Base-by-base conservation (phyloP, 148 eudicot genomes). In the Chenopodium formosanum region DNA sequence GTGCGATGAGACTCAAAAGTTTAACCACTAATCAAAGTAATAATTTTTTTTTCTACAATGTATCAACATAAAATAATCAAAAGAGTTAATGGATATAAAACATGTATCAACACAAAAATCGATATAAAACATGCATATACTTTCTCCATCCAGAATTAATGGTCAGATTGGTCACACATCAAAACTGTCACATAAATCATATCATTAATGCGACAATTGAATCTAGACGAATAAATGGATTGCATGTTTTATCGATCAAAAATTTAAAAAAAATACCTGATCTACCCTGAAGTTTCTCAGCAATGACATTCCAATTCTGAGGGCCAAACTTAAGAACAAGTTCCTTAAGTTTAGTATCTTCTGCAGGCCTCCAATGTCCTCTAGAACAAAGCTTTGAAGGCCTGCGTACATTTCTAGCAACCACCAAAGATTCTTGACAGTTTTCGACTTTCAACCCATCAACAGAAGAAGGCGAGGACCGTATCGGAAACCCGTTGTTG, bases 291-390 rank as follows among this genome's bases (percentile, higher is more conserved):
- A 90, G 91, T 34, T 88, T 88, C 9, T 89, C 86, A 46, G 96
- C 93, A 81, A 92, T 92, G 78, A 92, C 79, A 83, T 91, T 92
- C 94, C 96, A 92, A 70, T 92, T 92, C 23, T 91, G 96, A 76
- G 94, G 96, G 58, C 96, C 96, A 81, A 79, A 88, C 27, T 85
- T 87, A 22, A 85, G 50, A 48, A 92, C 94, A 58, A 92, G 91
- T 2, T 91, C 87, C 82, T 84, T 91, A n/a, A 92, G 94, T 83
- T 85, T 87, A 12, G 88, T 86, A 75, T 92, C 96, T 84, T 92
- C 96, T 78, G 88, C 89, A 7, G 94, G 91, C 75, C 91, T 88
- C 94, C 94, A 92, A 87, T 92, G 92, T 8, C 94, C 93, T 87
- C 94, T 90, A 0, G 89, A 79, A 82, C 95, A 92, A 1, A 88